Percentiles rank a stretch among this genome's conserved stretches.
These are phyloP conservation scores for Quercus berberidifolia DNA, from an alignment of 306 rosid genomes.

Conservation along the genomic window DNA sequence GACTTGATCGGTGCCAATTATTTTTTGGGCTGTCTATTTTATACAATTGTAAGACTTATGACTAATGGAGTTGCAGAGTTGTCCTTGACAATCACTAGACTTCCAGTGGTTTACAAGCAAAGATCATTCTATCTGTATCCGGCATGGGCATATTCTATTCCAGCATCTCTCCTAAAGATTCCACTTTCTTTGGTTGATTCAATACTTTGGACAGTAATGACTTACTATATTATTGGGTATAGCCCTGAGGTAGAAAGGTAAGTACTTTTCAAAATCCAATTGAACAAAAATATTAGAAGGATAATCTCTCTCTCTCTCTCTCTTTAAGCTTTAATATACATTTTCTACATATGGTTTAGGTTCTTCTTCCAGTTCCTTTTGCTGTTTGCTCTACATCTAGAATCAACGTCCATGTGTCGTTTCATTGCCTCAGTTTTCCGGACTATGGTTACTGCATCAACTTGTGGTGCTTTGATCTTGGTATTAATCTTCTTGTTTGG, in stretches of 20 bases:
- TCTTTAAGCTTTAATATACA: constrained; percentile 16
- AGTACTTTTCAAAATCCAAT: constrained; percentile 8
- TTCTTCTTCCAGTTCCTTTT: constrained; percentile 49
- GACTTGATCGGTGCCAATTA: constrained; percentile 52
- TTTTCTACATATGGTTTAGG: constrained; percentile 24
- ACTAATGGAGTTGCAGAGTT: constrained; percentile 82
- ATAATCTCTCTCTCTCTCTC: background rate
- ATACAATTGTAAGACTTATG: constrained; percentile 59
- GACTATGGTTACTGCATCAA: constrained; percentile 51
- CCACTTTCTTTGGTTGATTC: constrained; percentile 55
- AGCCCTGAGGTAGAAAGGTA: constrained; percentile 58
- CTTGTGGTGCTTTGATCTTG: constrained; percentile 38
- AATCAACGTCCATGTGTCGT: constrained; percentile 60
- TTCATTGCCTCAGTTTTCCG: constrained; percentile 48
- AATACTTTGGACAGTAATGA: constrained; percentile 50
- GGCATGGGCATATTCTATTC: constrained; percentile 62
- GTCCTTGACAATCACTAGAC: constrained; percentile 58
- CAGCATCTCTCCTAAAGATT: constrained; percentile 49
- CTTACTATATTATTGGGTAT: constrained; percentile 60
- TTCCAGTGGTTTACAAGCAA: constrained; percentile 60
- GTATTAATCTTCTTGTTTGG: constrained; percentile 51
- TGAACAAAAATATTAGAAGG: background rate
- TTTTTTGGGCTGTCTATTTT: constrained; percentile 67
- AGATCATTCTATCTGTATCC: constrained; percentile 55
- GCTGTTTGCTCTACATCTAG: constrained; percentile 44